Evolutionary conservation across 306 rosid genomes (phyloP), one percentile per base, ranked within the genome.

Genomic region (Astragalus glycyphyllos): DNA sequence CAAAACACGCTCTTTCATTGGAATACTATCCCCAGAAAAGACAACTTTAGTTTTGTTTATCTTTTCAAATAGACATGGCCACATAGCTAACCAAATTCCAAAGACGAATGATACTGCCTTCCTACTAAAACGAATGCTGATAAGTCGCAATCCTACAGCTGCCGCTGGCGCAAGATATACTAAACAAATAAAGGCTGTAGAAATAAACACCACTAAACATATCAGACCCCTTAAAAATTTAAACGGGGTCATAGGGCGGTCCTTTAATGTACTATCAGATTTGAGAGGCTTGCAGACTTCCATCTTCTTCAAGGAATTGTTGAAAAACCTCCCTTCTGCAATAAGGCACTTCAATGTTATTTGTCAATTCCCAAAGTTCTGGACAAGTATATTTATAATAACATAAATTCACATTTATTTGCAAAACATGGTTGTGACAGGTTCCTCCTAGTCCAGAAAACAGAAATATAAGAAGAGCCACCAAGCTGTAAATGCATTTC

Each of bases 21-120:
- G 99, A 68, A 95, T 64, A 44, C 46, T 64, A 55, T 91, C 97
- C 20, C 99, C 99, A 17, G 85, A 86, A 71, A 95, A 95, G 16
- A 91, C 76, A 44, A 91, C 90, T 82, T 82, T 86, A 17, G 99
- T 95, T 72, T 82, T 79, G 45, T 95, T 95, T 47, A 91, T 74
- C 82, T 87, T 86, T 78, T 95, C 99, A 5, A 95, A 95, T 6
- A 95, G 82, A 75, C 62, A 87, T 8, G 99, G 99, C 99, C 99
- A 95, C 56, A 91, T 48, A 29, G 96, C 80, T 46, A 95, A 67
- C 99, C 99, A 95, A 71, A 81, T 51, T 57, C 87, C 90, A 66
- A 91, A 89, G 42, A 84, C 2, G 64, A 87, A 62, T 32, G 97
- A 82, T 26, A 86, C 86, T 6, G 81, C 88, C 80, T 75, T 89